phyloP scores from a whole-genome alignment of 345 rosid genomes.

The Chamaenerion angustifolium region DNA sequence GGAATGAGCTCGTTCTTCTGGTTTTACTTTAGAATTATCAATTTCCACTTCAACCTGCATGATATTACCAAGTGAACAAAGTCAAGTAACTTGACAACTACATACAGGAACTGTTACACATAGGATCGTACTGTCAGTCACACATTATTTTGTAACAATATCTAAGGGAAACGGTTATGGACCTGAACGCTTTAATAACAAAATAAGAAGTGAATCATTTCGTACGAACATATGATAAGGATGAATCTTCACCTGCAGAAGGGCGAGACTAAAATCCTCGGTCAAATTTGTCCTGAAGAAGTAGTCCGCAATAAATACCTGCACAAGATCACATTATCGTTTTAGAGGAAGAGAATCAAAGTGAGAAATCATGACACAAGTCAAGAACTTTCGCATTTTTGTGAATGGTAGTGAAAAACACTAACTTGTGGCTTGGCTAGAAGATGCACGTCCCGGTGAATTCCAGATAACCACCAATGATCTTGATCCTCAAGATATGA shows the following conservation, averaged over 20 bases:
- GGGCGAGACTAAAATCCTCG: slow-evolving; percentile 51
- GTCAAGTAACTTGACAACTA: background rate
- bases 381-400: no score
- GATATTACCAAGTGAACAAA: slow-evolving; percentile 1
- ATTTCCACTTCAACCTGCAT: slow-evolving; percentile 85
- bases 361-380: background rate
- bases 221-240: slow-evolving; percentile 1
- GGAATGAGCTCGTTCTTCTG: slow-evolving; percentile 33
- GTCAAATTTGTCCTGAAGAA: slow-evolving; percentile 67
- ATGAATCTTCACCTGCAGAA: slow-evolving; percentile 52
- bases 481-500: slow-evolving; percentile 99
- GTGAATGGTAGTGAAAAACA: background rate
- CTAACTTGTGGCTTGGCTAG: slow-evolving; percentile 89
- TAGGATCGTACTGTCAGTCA: background rate
- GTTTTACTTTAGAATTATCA: slow-evolving; percentile 38
- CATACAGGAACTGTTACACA: background rate
- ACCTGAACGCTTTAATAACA: no score
- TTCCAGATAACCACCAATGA: slow-evolving; percentile 98
- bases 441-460: slow-evolving; percentile 95
- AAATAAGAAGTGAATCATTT: background rate
- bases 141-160: no score
- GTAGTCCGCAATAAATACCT: slow-evolving; percentile 94
- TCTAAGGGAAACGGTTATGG: no score
- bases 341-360: background rate
- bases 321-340: slow-evolving; percentile 13